These are phyloP conservation scores for Parsonsia alboflavescens DNA, from an alignment of 257 asterid species.

Conservation along the genomic window DNA sequence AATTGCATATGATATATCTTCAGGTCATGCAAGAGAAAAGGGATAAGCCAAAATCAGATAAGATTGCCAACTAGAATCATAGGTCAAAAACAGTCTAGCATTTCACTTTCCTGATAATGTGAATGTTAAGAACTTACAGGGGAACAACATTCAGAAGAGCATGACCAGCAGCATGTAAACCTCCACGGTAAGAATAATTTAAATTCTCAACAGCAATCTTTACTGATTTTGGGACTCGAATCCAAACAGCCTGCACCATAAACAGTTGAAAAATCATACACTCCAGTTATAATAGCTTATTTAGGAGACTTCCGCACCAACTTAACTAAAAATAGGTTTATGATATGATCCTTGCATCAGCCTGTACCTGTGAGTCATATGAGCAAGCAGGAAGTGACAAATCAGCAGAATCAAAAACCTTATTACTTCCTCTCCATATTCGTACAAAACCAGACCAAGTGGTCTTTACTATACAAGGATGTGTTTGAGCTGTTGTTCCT, in stretches of 20 bases:
- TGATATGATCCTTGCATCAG: neutral
- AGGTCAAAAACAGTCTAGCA: constrained; percentile 5
- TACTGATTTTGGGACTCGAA: constrained; percentile 75
- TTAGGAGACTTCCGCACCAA: constrained; percentile 1
- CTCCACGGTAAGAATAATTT: constrained; percentile 64
- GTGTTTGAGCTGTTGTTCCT: constrained; percentile 61
- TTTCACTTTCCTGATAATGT: constrained; percentile 10
- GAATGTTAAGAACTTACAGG: constrained; percentile 49
- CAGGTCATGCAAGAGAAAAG: constrained; percentile 24
- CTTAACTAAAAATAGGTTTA: neutral
- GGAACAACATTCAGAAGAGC: constrained; percentile 89
- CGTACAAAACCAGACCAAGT: constrained; percentile 92
- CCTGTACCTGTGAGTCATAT: constrained; percentile 73
- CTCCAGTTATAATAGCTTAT: constrained; percentile 6
- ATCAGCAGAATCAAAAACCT: constrained; percentile 79
- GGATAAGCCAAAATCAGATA: constrained; percentile 13
- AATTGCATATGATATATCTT: constrained; percentile 80
- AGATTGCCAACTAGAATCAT: neutral
- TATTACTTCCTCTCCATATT: constrained; percentile 69
- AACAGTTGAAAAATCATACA: neutral
- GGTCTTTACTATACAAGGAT: constrained; percentile 72
- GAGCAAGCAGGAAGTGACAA: constrained; percentile 84
- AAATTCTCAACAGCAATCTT: constrained; percentile 56
- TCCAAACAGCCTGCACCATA: constrained; percentile 82
- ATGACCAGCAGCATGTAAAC: constrained; percentile 95